Conservation (phyloP, 2,329 filamentous ascomycete species). For the Fusarium subtropicale region DNA sequence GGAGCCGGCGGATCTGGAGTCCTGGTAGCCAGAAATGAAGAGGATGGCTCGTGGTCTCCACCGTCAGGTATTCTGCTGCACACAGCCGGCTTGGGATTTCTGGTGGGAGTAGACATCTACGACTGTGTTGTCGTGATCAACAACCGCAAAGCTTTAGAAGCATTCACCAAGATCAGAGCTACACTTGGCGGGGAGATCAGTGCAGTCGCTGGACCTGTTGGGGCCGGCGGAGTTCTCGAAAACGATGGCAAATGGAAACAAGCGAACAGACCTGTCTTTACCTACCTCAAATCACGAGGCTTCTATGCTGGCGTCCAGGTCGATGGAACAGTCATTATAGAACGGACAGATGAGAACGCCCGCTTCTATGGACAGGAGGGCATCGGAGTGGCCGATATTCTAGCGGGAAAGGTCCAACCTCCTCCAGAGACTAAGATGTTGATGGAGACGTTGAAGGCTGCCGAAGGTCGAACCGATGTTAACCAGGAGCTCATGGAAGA, state of each 20-base stretch:
- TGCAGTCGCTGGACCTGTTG: constrained; percentile 74
- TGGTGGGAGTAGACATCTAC: constrained; percentile 86
- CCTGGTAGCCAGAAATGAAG: constrained; percentile 67
- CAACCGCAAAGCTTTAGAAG: constrained; percentile 76
- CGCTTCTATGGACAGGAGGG: constrained; percentile 79
- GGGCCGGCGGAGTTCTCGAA: constrained; percentile 79
- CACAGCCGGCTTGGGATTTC: constrained; percentile 80
- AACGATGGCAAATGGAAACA: constrained; percentile 60
- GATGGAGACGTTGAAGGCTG: constrained; percentile 52
- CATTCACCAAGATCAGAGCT: constrained; percentile 78
- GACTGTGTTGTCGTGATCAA: constrained; percentile 90
- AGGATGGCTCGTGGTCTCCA: constrained; percentile 78
- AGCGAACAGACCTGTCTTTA: constrained; percentile 64
- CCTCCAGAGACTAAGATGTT: constrained; percentile 46
- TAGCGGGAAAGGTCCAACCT: constrained; percentile 56
- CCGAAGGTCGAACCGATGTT: constrained; percentile 51
- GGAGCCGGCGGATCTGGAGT: constrained; percentile 75
- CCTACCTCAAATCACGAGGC: constrained; percentile 86
- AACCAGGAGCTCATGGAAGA: constrained; percentile 51
- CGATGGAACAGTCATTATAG: constrained; percentile 86
- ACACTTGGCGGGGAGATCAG: constrained; percentile 83
- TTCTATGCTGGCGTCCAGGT: constrained; percentile 88
- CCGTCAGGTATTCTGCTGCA: constrained; percentile 85
- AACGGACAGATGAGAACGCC: constrained; percentile 85
- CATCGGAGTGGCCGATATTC: constrained; percentile 58